phyloP scores from a whole-genome alignment of 345 rosid species.

The Salix koriyanagi region DNA sequence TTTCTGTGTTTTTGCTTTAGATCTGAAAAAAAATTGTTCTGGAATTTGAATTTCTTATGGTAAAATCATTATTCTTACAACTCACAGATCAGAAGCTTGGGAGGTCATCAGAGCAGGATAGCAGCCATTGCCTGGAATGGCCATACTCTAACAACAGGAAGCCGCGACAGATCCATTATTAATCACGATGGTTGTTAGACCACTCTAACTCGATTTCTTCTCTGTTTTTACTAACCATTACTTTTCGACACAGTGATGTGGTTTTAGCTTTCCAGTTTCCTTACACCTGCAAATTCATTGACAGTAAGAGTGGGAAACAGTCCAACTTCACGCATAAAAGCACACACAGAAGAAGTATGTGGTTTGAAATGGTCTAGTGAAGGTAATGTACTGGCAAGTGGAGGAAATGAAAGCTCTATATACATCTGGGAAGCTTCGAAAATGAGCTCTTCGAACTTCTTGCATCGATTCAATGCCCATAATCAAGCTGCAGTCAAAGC shows the following conservation, averaged over 20 bases:
- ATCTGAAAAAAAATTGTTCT: not conserved
- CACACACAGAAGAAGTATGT: conserved; percentile 46
- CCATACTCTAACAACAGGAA: conserved; percentile 42
- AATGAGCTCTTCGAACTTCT: conserved; percentile 41
- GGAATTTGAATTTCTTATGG: not conserved
- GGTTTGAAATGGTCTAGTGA: conserved; percentile 46
- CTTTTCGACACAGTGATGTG: not conserved
- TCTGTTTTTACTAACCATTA: not conserved
- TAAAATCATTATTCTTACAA: not conserved
- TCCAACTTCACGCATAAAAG: conserved; percentile 21
- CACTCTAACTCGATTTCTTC: not conserved
- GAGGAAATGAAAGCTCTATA: conserved; percentile 48
- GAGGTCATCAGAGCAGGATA: conserved; percentile 38
- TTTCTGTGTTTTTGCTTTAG: not conserved
- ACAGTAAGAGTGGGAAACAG: conserved; percentile 38
- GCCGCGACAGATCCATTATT: conserved; percentile 42
- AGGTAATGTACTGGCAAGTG: conserved; percentile 52
- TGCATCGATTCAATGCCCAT: conserved; percentile 36
- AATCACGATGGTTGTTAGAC: conserved; percentile 42
- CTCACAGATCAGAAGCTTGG: conserved; percentile 33
- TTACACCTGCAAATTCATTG: not conserved
- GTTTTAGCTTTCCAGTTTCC: not conserved
- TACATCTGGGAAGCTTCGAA: conserved; percentile 49
- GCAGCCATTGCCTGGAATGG: conserved; percentile 42
- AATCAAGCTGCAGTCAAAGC: conserved; percentile 48